These are phyloP conservation scores for Yarrowia divulgata DNA, from an alignment of 805 yeast species.

Conservation along the genomic window DNA sequence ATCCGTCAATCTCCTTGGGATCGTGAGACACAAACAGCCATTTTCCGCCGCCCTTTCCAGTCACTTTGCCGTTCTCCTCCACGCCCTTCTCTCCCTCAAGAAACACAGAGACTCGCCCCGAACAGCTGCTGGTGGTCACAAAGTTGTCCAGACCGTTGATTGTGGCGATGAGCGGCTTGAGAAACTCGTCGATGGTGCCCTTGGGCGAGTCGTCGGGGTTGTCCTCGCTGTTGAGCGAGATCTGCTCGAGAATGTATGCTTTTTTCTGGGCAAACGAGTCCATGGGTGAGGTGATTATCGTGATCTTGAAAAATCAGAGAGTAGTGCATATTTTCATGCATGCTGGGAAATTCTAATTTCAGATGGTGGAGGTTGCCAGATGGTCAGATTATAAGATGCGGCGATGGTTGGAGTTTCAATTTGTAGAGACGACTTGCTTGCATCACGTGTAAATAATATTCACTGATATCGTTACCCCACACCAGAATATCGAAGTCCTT, in stretches of 20 bases:
- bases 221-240: slow-evolving; percentile 54
- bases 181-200: slow-evolving; percentile 78
- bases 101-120: slow-evolving; percentile 85
- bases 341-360: not conserved
- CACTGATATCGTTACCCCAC: too few species aligned
- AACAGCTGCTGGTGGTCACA: slow-evolving; percentile 89
- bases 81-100: slow-evolving; percentile 69
- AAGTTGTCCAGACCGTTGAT: slow-evolving; percentile 69
- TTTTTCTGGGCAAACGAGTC: slow-evolving; percentile 76
- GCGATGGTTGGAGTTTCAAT: too few species aligned
- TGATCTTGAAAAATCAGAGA: not conserved
- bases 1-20: slow-evolving; percentile 53
- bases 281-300: not conserved
- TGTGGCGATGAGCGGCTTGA: slow-evolving; percentile 73
- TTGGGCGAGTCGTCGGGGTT: slow-evolving; percentile 70
- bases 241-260: slow-evolving; percentile 59
- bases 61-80: slow-evolving; percentile 56
- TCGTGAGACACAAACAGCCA: slow-evolving; percentile 87
- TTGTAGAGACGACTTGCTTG: too few species aligned
- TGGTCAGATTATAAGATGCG: not conserved
- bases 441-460: too few species aligned
- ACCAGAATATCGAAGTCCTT: too few species aligned
- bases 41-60: slow-evolving; percentile 87
- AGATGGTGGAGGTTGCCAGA: too few species aligned
- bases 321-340: slow-evolving; percentile 3